These are phyloP conservation scores for Magnusiomyces suaveolens DNA, from an alignment of 1,139 yeast genomes.

Conservation along the genomic window DNA sequence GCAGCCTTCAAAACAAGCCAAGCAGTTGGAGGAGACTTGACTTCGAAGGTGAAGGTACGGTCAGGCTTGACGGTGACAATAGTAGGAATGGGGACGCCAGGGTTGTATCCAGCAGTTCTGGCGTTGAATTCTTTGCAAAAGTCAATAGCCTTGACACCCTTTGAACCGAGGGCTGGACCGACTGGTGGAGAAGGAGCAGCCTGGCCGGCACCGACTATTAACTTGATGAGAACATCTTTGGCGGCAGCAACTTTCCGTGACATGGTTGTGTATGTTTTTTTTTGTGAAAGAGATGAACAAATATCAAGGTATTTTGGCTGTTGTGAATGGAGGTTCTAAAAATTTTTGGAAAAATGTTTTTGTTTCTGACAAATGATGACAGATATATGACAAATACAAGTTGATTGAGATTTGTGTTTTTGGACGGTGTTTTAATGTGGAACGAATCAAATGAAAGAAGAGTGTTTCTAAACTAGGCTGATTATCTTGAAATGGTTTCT, in stretches of 20 bases:
- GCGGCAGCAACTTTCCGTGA: conserved; percentile 18
- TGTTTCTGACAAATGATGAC: neutral
- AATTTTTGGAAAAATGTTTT: neutral
- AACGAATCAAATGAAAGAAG: neutral
- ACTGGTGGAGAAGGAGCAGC: conserved; percentile 99
- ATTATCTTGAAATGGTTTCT: neutral
- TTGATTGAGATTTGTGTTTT: too few relatives aligned
- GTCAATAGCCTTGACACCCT: conserved; percentile 97
- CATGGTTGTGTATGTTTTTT: conserved; percentile 6
- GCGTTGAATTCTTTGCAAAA: conserved; percentile 98
- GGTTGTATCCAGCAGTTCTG: conserved; percentile 74
- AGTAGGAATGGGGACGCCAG: conserved; percentile 88
- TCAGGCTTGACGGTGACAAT: conserved; percentile 83
- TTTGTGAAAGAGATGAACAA: too few relatives aligned
- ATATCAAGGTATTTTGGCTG: too few relatives aligned
- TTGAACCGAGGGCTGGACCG: conserved; percentile 97
- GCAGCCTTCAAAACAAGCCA: conserved; percentile 81
- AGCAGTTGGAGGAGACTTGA: conserved; percentile 88
- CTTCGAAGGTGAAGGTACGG: conserved; percentile 73
- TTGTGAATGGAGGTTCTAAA: neutral
- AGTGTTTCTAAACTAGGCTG: neutral
- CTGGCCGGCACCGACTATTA: conserved; percentile 95
- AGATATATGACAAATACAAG: neutral
- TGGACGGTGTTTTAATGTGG: neutral
- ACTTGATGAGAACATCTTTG: conserved; percentile 56